phyloP scores from a whole-genome alignment of 305 asterid species.

The Fraxinus floribunda region DNA sequence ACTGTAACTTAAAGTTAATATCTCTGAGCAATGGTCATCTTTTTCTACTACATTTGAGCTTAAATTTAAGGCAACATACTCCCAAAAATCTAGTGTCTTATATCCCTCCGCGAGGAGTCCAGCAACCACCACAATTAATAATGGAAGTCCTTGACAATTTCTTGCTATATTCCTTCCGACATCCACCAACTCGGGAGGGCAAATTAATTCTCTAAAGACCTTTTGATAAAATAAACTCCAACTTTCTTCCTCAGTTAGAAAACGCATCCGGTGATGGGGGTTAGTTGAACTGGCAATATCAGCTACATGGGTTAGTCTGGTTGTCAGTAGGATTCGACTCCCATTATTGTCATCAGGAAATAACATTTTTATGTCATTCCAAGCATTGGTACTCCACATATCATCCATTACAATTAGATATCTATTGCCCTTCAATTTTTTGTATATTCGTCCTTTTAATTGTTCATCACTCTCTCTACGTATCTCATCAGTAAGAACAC shows the following conservation, averaged over 20 bases:
- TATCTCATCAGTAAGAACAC: background rate
- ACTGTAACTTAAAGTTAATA: slow-evolving; percentile 11
- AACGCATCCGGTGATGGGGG: background rate
- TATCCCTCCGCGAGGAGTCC: background rate
- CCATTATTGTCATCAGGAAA: background rate
- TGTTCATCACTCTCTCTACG: background rate
- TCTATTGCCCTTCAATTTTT: background rate
- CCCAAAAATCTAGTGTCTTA: background rate
- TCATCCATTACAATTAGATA: slow-evolving; percentile 12
- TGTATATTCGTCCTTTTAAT: background rate
- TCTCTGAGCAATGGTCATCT: background rate
- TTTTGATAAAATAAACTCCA: background rate
- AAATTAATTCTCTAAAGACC: background rate
- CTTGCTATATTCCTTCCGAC: background rate
- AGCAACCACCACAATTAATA: slow-evolving; percentile 10
- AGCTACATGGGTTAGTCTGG: slow-evolving; percentile 5
- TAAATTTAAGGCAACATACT: background rate
- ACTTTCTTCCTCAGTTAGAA: background rate
- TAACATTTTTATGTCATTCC: background rate
- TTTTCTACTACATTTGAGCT: background rate
- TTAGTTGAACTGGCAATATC: background rate
- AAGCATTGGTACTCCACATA: background rate
- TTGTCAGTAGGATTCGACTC: background rate
- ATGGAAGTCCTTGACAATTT: slow-evolving; percentile 3
- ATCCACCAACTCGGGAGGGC: background rate